Conservation (phyloP, 1,284 basidiomycete species). For the Trametes polyzona region DNA sequence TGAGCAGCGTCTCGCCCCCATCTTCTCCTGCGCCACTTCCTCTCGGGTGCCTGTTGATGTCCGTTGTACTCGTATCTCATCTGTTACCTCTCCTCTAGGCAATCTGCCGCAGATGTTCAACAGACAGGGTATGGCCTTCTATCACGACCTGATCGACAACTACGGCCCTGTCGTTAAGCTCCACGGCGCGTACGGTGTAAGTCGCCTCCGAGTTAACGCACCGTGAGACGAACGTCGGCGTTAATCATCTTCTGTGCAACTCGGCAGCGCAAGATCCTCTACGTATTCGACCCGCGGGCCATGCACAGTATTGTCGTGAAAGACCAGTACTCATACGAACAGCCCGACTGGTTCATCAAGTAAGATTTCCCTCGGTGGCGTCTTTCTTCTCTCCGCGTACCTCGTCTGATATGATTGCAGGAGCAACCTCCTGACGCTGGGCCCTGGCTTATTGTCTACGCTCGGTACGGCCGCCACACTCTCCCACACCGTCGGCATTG, state of each 20-base stretch:
- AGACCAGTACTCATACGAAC: slow-evolving; percentile 38
- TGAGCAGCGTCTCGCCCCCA: neutral
- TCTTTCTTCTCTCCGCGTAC: neutral
- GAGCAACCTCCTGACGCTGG: slow-evolving; percentile 26
- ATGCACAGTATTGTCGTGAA: slow-evolving; percentile 38
- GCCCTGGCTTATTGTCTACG: slow-evolving; percentile 29
- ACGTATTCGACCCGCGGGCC: slow-evolving; percentile 34
- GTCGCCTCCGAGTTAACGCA: neutral
- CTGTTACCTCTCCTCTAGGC: slow-evolving; percentile 5
- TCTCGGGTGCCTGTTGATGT: neutral
- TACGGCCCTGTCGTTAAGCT: slow-evolving; percentile 26
- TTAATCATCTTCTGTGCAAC: neutral
- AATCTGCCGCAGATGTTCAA: slow-evolving; percentile 26
- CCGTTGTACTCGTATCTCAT: neutral
- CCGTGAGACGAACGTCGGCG: no score
- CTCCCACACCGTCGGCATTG: neutral
- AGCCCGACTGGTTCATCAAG: slow-evolving; percentile 29
- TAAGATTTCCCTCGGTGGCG: neutral
- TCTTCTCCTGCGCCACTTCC: neutral
- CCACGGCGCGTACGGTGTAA: slow-evolving; percentile 23
- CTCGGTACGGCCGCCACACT: slow-evolving; percentile 13
- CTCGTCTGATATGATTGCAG: slow-evolving; percentile 2
- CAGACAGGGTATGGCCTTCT: slow-evolving; percentile 22
- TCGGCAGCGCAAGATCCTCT: slow-evolving; percentile 29
- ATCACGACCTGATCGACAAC: slow-evolving; percentile 22